Evolutionary conservation across 2,329 filamentous ascomycete genomes (phyloP), one percentile per base, ranked within the genome.

Genomic region (Penicillium sp.): DNA sequence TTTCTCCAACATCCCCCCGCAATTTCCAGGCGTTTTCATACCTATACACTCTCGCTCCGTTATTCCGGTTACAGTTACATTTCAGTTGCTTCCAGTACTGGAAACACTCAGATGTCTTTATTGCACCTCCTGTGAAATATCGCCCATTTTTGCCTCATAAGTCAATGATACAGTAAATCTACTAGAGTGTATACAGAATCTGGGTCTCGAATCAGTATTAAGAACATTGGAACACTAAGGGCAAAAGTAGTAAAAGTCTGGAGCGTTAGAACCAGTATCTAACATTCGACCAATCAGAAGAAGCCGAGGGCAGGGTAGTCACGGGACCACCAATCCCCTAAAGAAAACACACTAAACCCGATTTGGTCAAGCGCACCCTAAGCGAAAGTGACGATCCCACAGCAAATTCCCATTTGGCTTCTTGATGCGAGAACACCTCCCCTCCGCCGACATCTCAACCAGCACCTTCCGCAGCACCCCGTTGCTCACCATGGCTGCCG

Each of bases 401-500:
- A 66, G 64, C 64, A 69, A 67, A 69, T 65, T 68, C 67, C 65
- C 62, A 44, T 45, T 40, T 52, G 41, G 62, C 59, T 61, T 54
- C 61, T 66, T 67, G 60, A 63, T 63, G 63, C 62, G 67, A 71
- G 65, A 60, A 65, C 65, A 67, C 69, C 65, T 63, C 57, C 64
- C 56, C 60, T 67, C 64, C 63, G 60, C 64, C 67, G 65, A 69
- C 69, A 68, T 62, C 61, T 68, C 67, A 69, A 68, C 68, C 68
- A 69, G 68, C 68, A 68, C 63, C 60, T 29, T 66, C 68, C 67
- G 67, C 68, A 68, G 67, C 67, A 68, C 65, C 67, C 67, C 68
- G 68, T 71, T 67, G 68, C 68, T 70, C 76, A 85, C 73, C 74
- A 87, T 87, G 85, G 82, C 89, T 80, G 84, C 90, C 77, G 82